Percentiles rank a stretch among this genome's conserved stretches.
These are phyloP conservation scores for Monoraphidium neglectum DNA, from an alignment of 139 green algal genomes.

Conservation along the genomic window DNA sequence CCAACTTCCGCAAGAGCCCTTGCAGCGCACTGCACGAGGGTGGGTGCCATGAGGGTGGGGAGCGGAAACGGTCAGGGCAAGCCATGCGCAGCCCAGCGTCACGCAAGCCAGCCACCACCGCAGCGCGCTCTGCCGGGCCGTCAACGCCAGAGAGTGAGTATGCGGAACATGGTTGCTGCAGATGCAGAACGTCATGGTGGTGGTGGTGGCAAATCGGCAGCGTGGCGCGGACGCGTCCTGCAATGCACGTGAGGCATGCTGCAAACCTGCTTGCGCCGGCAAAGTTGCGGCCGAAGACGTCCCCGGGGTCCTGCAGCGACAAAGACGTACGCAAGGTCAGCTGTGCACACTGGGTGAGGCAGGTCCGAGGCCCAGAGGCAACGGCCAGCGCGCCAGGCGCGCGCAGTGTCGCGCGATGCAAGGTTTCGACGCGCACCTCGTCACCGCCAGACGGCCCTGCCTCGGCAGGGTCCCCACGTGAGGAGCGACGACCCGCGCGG, in stretches of 20 bases:
- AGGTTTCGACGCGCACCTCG: slow-evolving; percentile 1
- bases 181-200: neutral
- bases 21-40: slow-evolving; percentile 79
- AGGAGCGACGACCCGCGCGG: slow-evolving; percentile 13
- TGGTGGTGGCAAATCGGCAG: no score
- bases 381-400: neutral
- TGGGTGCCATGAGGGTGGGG: no score
- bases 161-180: neutral
- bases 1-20: slow-evolving; percentile 83
- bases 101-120: neutral
- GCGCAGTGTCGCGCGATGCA: no score
- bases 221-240: neutral
- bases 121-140: neutral
- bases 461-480: slow-evolving; percentile 2
- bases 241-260: neutral
- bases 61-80: neutral
- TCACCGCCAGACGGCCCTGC: slow-evolving; percentile 22
- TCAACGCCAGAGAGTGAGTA: neutral
- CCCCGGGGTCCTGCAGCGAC: slow-evolving; percentile 21
- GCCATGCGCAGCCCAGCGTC: neutral
- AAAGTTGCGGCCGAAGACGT: slow-evolving; percentile 46
- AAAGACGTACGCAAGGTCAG: neutral
- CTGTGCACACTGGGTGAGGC: no score
- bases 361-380: no score
- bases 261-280: slow-evolving; percentile 37